Base-by-base conservation (phyloP, 2,329 filamentous ascomycete genomes). In the Stagonosporopsis tanaceti region DNA sequence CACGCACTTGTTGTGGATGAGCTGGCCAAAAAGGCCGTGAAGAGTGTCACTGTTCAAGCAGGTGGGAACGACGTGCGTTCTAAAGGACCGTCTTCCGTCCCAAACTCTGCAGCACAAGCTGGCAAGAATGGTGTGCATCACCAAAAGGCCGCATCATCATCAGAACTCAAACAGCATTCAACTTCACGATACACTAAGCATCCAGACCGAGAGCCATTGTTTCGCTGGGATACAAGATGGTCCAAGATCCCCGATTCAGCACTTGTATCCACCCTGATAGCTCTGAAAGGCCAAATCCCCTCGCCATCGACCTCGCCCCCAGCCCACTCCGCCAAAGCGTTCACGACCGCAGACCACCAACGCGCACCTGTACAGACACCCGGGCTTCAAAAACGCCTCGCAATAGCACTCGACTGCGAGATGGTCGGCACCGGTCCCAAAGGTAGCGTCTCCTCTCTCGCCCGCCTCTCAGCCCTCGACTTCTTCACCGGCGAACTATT, bases 401-500 rank as follows among this genome's bases (percentile, higher is more conserved):
- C 25, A 0, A 44, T 60, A 14, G 40, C 47, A 0, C 40, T 60
- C 4, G 53, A 61, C 32, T 61, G 58, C 38, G 58, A 61, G 22
- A 61, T 61, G 58, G 38, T 57, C 1, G 37, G 55, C n/a, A 50
- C 47, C 2, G 40, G 42, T 15, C 37, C 6, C 24, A 34, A 35
- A 25, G 42, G 39, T 7, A 37, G 7, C 17, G 30, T 24, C 2
- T 53, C 46, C 6, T 75, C 75, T 57, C 59, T 77, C 3, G 77
- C 78, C n/a, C 74, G 71, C 11, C 48, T 82, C 9, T 76, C 70
- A 27, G 78, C 69, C 7, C 68, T 81, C 34, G 82, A 84, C 65
- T 79, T 79, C 47, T 51, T 84, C 27, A 81, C 79, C 3, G 80
- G 81, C 6, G 75, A 78, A n/a, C 58, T 80, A 2, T 67, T 85